Evolutionary conservation across 2,329 filamentous ascomycete genomes (phyloP).

Genomic region (Sphaerulina populicola): DNA sequence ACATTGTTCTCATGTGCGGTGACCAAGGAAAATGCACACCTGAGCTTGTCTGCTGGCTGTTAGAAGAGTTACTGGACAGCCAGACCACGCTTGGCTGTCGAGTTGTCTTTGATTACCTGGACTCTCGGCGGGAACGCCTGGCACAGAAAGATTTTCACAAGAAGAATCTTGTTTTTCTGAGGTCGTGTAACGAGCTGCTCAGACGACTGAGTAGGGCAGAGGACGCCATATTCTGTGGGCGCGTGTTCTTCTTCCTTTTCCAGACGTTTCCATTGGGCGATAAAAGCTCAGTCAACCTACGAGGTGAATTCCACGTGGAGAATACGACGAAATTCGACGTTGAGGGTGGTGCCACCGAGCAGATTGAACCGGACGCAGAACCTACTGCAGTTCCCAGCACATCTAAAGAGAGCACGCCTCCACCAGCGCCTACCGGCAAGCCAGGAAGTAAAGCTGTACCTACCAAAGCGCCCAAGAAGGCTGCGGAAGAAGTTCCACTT

Average conservation of each 20-base stretch:
- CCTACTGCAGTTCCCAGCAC: conserved; percentile 10
- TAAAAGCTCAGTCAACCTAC: conserved; percentile 91
- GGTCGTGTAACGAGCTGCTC: conserved; percentile 91
- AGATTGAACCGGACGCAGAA: conserved; percentile 57
- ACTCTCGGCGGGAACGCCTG: conserved; percentile 82
- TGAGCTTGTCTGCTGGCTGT: conserved; percentile 75
- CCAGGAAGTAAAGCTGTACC: conserved; percentile 24
- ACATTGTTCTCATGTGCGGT: conserved; percentile 80
- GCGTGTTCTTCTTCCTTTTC: conserved; percentile 97
- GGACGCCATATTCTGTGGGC: conserved; percentile 92
- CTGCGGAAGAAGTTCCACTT: conserved; percentile 43
- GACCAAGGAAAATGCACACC: conserved; percentile 58
- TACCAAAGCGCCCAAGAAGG: conserved; percentile 22
- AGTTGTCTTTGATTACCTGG: conserved; percentile 86
- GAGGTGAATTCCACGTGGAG: conserved; percentile 91
- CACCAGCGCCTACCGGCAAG: conserved; percentile 20
- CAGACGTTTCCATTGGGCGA: conserved; percentile 95
- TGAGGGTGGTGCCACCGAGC: conserved; percentile 33
- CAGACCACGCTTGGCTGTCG: conserved; percentile 90
- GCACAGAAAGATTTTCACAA: conserved; percentile 70
- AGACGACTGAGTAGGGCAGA: conserved; percentile 88
- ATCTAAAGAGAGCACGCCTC: conserved; percentile 21
- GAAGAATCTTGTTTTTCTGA: conserved; percentile 81
- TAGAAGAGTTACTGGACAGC: conserved; percentile 91
- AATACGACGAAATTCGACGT: conserved; percentile 81